phyloP scores from a whole-genome alignment of 495 filamentous ascomycete genomes.

The Neurospora sp. region DNA sequence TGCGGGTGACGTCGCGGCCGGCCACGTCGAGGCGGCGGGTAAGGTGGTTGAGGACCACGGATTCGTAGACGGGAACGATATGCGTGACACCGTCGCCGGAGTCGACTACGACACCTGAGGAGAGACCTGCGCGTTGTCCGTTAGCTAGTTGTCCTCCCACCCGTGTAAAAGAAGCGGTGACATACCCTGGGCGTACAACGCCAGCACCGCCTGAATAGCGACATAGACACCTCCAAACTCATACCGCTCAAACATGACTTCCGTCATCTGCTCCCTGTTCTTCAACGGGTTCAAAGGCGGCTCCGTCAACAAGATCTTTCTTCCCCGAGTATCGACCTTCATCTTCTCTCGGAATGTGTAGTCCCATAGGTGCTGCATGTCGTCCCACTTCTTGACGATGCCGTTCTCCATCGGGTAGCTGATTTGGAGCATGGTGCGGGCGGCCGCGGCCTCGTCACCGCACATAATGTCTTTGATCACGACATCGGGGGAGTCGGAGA shows the following conservation, averaged over 20 bases:
- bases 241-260: conserved; percentile 98
- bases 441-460: conserved; percentile 93
- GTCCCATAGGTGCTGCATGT: conserved; percentile 99
- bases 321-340: conserved; percentile 77
- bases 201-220: conserved; percentile 94
- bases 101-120: conserved; percentile 93
- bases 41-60: conserved; percentile 92
- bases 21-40: conserved; percentile 90
- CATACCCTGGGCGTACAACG: conserved; percentile 88
- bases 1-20: conserved; percentile 91
- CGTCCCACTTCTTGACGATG: conserved; percentile 98
- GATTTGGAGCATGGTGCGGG: conserved; percentile 93
- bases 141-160: neutral
- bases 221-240: conserved; percentile 96
- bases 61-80: conserved; percentile 97
- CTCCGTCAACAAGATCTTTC: conserved; percentile 97
- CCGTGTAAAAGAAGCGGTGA: neutral
- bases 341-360: conserved; percentile 97
- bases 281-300: conserved; percentile 94
- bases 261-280: conserved; percentile 94
- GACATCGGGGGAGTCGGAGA: conserved; percentile 24
- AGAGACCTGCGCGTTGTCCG: conserved; percentile 54
- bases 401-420: conserved; percentile 99
- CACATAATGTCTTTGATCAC: conserved; percentile 98
- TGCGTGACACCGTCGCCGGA: conserved; percentile 97